phyloP scores from a whole-genome alignment of 345 rosid genomes.

The Hypericum perforatum region DNA sequence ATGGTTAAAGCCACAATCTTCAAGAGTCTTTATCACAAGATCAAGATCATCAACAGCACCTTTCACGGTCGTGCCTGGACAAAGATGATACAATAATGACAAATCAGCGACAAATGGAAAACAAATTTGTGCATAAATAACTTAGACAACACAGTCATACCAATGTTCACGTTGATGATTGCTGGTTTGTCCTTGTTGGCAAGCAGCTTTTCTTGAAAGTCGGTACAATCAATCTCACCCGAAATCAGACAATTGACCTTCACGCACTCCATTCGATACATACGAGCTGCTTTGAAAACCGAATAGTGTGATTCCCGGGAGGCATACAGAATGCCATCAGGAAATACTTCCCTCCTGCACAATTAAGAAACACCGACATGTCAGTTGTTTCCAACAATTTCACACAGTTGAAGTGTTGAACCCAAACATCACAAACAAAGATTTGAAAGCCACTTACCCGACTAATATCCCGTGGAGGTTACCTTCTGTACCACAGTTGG shows the following conservation, averaged over 20 bases:
- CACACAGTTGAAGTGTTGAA: not conserved
- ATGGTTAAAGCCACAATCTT: slow-evolving; percentile 66
- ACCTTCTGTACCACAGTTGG: slow-evolving; percentile 97
- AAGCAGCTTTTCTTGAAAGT: slow-evolving; percentile 53
- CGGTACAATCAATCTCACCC: slow-evolving; percentile 85
- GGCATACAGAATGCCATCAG: slow-evolving; percentile 87
- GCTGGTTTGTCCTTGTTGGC: slow-evolving; percentile 89
- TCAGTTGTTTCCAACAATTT: not conserved
- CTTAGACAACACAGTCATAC: slow-evolving; percentile 29
- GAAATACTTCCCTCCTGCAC: slow-evolving; percentile 78
- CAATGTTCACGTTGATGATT: slow-evolving; percentile 83
- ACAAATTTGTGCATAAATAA: not conserved
- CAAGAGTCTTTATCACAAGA: slow-evolving; percentile 77
- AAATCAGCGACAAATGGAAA: not conserved
- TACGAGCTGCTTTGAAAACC: slow-evolving; percentile 87
- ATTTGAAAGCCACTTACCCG: slow-evolving; percentile 41
- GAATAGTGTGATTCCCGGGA: slow-evolving; percentile 85
- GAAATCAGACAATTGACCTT: slow-evolving; percentile 63
- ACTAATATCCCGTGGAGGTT: slow-evolving; percentile 97
- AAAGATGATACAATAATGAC: slow-evolving; percentile 2
- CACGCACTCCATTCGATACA: slow-evolving; percentile 87
- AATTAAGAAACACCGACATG: not conserved
- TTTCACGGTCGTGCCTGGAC: slow-evolving; percentile 82
- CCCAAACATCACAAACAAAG: slow-evolving; percentile 1
- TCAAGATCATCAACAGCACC: slow-evolving; percentile 99